phyloP scores from a whole-genome alignment of 202 grass and related monocot genomes.

The Digitaria exilis region DNA sequence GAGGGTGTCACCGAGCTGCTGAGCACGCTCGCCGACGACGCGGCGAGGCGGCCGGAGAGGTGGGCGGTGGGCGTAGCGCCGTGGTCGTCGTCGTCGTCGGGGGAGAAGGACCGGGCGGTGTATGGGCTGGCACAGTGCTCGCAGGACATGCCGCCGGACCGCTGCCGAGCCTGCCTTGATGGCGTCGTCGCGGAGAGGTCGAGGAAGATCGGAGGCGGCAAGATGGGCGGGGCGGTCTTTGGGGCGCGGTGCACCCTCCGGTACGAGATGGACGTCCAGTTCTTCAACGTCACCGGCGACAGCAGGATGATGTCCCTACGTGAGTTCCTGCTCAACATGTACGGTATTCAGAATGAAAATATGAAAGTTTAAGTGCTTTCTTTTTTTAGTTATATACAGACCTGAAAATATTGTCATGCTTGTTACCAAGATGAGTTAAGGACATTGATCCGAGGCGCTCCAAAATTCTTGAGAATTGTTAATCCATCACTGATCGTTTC shows the following conservation, averaged over 20 bases:
- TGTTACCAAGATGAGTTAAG: not conserved
- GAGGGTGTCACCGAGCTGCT: slow-evolving; percentile 30
- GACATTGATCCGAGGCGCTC: not conserved
- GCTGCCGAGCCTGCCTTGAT: slow-evolving; percentile 48
- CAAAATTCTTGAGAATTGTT: not conserved
- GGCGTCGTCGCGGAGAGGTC: not conserved
- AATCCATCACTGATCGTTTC: not conserved
- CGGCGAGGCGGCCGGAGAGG: slow-evolving; percentile 37
- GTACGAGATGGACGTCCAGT: slow-evolving; percentile 49
- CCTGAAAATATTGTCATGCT: not conserved
- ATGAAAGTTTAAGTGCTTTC: not conserved
- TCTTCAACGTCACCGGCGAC: slow-evolving; percentile 44
- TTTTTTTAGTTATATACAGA: not conserved
- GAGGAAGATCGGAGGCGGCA: slow-evolving; percentile 3
- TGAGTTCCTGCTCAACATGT: not conserved
- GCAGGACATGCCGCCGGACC: slow-evolving; percentile 40
- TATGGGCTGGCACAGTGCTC: slow-evolving; percentile 73
- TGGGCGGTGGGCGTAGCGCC: slow-evolving; percentile 42
- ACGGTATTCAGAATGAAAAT: not conserved
- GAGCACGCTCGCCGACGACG: slow-evolving; percentile 12
- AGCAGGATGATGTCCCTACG: slow-evolving; percentile 12
- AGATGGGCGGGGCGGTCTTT: slow-evolving; percentile 44
- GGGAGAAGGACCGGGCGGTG: slow-evolving; percentile 11
- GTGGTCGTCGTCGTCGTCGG: too few species aligned
- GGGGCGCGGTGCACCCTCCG: slow-evolving; percentile 50